These are phyloP conservation scores for Aspergillus tanneri DNA, from an alignment of 2,329 filamentous ascomycete species.

Conservation along the genomic window DNA sequence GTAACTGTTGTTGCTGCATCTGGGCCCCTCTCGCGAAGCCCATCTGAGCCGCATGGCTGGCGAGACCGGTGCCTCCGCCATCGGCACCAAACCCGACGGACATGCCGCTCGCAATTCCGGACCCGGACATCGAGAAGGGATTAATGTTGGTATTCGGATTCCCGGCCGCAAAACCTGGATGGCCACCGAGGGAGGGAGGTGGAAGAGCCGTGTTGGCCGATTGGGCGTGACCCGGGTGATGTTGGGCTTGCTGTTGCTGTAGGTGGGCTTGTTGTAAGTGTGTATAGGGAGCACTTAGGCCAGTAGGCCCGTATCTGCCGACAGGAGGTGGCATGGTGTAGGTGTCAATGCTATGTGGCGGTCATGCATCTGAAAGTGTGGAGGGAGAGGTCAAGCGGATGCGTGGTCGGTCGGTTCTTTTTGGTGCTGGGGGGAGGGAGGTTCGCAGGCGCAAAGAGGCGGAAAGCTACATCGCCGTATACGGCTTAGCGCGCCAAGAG, in stretches of 20 bases:
- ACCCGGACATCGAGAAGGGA: conserved; percentile 59
- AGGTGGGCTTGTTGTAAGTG: conserved; percentile 55
- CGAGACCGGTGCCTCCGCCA: conserved; percentile 66
- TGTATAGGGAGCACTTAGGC: conserved; percentile 60
- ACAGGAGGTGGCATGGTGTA: conserved; percentile 58
- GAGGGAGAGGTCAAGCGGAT: conserved; percentile 7
- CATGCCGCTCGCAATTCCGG: conserved; percentile 54
- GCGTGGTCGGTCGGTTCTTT: conserved; percentile 12
- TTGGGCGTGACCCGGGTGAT: conserved; percentile 45
- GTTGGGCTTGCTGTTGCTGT: conserved; percentile 44
- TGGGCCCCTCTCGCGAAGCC: conserved; percentile 75
- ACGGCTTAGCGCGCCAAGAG: conserved; percentile 36
- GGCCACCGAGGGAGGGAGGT: conserved; percentile 61
- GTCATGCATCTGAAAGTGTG: conserved; percentile 20
- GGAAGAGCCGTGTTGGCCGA: conserved; percentile 50
- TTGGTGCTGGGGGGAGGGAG: conserved; percentile 23
- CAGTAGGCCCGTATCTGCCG: conserved; percentile 58
- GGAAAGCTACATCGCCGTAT: conserved; percentile 29
- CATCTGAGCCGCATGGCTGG: conserved; percentile 83
- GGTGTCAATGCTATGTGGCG: conserved; percentile 12
- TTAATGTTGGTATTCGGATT: conserved; percentile 67
- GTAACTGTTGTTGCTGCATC: conserved; percentile 59
- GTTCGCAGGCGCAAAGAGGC: conserved; percentile 22
- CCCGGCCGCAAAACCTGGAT: conserved; percentile 64
- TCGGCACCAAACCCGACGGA: conserved; percentile 59